These are phyloP conservation scores for Aotearoamyces nothofagi DNA, from an alignment of 2,329 filamentous ascomycete species.

Conservation along the genomic window DNA sequence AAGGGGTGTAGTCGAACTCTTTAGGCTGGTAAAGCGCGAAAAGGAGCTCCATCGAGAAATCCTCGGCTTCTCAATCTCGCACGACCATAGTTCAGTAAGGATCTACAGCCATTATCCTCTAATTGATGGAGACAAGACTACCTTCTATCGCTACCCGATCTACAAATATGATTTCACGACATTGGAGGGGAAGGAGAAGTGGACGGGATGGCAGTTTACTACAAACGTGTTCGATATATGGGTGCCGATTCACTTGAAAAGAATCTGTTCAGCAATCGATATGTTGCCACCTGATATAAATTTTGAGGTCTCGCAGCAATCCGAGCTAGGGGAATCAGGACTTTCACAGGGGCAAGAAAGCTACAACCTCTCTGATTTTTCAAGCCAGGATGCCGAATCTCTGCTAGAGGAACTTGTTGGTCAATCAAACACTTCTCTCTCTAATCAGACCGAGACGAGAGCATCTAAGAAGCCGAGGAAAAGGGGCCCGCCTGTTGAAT, in stretches of 20 bases:
- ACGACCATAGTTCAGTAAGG: slow-evolving; percentile 7
- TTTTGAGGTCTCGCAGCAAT: slow-evolving; percentile 7
- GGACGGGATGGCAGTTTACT: slow-evolving; percentile 5
- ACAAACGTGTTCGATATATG: slow-evolving; percentile 16
- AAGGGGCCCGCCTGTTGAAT: slow-evolving; percentile 10
- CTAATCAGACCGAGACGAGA: background rate
- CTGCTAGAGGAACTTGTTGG: background rate
- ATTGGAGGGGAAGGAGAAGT: slow-evolving; percentile 14
- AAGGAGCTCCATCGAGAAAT: slow-evolving; percentile 24
- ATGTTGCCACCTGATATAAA: slow-evolving; percentile 12
- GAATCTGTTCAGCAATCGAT: slow-evolving; percentile 10
- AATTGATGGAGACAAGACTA: slow-evolving; percentile 3
- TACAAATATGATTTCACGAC: slow-evolving; percentile 10
- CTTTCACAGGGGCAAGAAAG: slow-evolving; percentile 2
- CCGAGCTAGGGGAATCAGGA: slow-evolving; percentile 3
- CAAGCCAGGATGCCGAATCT: slow-evolving; percentile 3
- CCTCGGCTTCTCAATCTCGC: slow-evolving; percentile 9
- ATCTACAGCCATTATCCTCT: slow-evolving; percentile 19
- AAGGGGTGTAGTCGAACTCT: slow-evolving; percentile 12
- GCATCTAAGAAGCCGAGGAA: slow-evolving; percentile 8
- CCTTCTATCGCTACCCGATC: slow-evolving; percentile 15
- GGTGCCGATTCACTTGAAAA: slow-evolving; percentile 14
- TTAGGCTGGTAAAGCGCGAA: slow-evolving; percentile 20
- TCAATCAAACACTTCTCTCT: slow-evolving; percentile 2
- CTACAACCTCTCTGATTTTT: slow-evolving; percentile 4